Percentiles rank a stretch among this genome's conserved stretches.
Conservation (phyloP, 2,329 filamentous ascomycete species). For the Sporothrix curviconia region DNA sequence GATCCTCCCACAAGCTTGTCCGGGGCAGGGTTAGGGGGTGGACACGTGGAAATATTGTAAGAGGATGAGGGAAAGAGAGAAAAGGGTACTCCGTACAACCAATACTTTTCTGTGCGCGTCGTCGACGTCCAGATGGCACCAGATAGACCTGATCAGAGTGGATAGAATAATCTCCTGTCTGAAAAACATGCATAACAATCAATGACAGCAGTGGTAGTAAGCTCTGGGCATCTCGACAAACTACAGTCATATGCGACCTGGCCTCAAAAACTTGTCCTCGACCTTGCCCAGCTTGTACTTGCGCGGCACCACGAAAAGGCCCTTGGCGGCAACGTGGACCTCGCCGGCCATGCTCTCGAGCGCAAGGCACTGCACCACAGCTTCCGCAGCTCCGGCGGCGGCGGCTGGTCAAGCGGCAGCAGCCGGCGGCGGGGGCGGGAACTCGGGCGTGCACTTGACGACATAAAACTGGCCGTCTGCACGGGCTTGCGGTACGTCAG, state of each 20-base stretch:
- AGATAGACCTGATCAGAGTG: too few relatives aligned
- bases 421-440: slow-evolving; percentile 25
- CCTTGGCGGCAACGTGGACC: slow-evolving; percentile 52
- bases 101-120: too few relatives aligned
- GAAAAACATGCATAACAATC: too few relatives aligned
- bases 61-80: too few relatives aligned
- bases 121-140: too few relatives aligned
- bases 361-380: slow-evolving; percentile 46
- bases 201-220: neutral
- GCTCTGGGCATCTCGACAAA: too few relatives aligned
- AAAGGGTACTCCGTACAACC: too few relatives aligned
- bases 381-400: slow-evolving; percentile 38
- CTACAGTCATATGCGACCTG: neutral
- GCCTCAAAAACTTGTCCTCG: slow-evolving; percentile 15
- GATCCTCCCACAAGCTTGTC: too few relatives aligned
- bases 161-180: too few relatives aligned
- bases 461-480: slow-evolving; percentile 57
- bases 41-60: too few relatives aligned
- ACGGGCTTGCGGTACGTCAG: slow-evolving; percentile 59
- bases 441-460: slow-evolving; percentile 42
- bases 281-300: slow-evolving; percentile 29
- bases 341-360: slow-evolving; percentile 50
- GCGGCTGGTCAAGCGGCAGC: too few relatives aligned
- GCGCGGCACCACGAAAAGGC: slow-evolving; percentile 53
- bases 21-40: too few relatives aligned